A percentile compares a stretch with the other conserved stretches of the same genome.
Conservation (phyloP, 2,329 filamentous ascomycete genomes). For the Xylariales sp. region DNA sequence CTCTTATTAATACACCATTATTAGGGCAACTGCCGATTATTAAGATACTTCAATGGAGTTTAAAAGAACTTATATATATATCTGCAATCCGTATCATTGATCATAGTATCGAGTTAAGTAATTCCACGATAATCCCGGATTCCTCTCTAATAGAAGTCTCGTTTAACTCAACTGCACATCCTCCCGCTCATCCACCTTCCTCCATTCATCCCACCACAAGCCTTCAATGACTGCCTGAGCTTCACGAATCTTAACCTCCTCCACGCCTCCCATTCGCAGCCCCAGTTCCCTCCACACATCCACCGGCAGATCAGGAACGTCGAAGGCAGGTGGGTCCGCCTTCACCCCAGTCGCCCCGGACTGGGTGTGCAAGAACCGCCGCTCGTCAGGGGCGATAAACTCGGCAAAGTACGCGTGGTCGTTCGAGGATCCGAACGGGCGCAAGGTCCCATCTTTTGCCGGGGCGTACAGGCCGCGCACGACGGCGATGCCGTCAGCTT, state of each 20-base stretch:
- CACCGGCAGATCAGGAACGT: constrained; percentile 10
- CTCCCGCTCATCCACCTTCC: constrained; percentile 3
- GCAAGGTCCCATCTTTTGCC: not conserved
- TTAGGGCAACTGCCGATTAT: too few relatives aligned
- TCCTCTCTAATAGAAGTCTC: too few relatives aligned
- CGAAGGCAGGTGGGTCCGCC: constrained; percentile 9
- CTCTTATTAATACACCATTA: too few relatives aligned
- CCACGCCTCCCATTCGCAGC: constrained; percentile 10
- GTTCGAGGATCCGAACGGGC: not conserved
- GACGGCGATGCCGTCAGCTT: constrained; percentile 12
- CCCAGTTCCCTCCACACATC: constrained; percentile 13
- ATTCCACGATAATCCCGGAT: too few relatives aligned
- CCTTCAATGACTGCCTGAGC: constrained; percentile 9
- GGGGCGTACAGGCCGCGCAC: constrained; percentile 7
- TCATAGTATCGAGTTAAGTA: too few relatives aligned
- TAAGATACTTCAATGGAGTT: too few relatives aligned
- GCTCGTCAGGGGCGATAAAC: constrained; percentile 10
- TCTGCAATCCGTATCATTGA: too few relatives aligned
- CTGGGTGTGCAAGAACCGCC: constrained; percentile 13
- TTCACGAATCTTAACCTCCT: constrained; percentile 10
- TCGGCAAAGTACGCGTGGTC: constrained; percentile 8
- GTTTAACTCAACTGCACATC: too few relatives aligned
- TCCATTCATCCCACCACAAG: constrained; percentile 12
- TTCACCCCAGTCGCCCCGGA: constrained; percentile 12
- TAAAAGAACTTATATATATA: too few relatives aligned